Base-by-base conservation (phyloP, 345 rosid genomes). In the Gossypium bickii region DNA sequence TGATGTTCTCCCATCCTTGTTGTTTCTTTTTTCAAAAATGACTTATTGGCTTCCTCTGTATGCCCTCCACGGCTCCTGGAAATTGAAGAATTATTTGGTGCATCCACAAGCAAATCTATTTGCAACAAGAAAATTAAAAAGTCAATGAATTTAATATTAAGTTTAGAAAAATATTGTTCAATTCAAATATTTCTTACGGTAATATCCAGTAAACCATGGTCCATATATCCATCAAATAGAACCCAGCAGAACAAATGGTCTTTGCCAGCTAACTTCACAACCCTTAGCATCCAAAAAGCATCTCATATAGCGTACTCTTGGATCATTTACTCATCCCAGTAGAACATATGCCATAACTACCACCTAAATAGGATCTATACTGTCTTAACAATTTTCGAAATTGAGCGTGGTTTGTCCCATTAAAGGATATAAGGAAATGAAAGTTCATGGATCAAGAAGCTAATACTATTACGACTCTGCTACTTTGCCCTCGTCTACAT, bases 61-160 rank as follows among this genome's bases (percentile, higher is more conserved):
- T 62, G 81, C 73, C 68, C 74, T 22, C 60, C 52, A 49, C 71
- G 64, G 7, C 69, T 81, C 80, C 73, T 48, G 66, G 82, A 65
- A 55, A 57, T 17, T 2, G 72, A 74, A 13, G 78, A 75, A 65
- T 60, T 69, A 62, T 68, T 74, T 20, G 74, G 67, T 52, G 71
- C 18, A 58, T 74, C 59, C 45, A 74, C 60, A 57, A 65, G 24
- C 73, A 49, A 56, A 5, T 74, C 83, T 80, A 66, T 47, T 27
- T 61, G 44, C 29, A 71, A 56, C 49, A 53, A 70, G 64, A 56
- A 20, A 51, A n/a, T 9, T 27, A 41, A 55, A 55, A 27, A 9
- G 64, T 70, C 60, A 71, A 56, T 11, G 34, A 68, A 41, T 56
- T 71, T 20, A 71, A 13, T 13, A 55, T 7, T 12, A 56, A 71